phyloP scores from a whole-genome alignment of 306 rosid genomes.

The Dalbergia cochinchinensis region DNA sequence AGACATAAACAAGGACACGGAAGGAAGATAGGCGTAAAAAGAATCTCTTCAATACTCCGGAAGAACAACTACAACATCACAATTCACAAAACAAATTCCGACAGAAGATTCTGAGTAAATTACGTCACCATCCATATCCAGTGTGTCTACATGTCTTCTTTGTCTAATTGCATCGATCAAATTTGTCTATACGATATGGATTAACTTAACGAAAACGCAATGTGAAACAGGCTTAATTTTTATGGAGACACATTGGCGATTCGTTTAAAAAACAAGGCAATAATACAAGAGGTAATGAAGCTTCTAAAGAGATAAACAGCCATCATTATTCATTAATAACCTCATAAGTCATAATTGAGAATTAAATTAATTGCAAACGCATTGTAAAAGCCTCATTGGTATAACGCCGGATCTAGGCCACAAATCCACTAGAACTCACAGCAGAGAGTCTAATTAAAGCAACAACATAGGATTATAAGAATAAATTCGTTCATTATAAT shows the following conservation, averaged over 20 bases:
- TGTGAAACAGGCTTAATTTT: background rate
- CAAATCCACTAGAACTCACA: background rate
- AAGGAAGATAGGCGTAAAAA: background rate
- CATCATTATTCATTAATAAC: background rate
- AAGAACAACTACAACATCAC: slow-evolving; percentile 6
- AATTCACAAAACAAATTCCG: background rate
- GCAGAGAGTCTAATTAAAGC: background rate
- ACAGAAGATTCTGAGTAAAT: background rate
- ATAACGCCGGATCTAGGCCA: slow-evolving; percentile 34
- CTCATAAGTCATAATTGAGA: background rate
- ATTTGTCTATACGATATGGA: background rate
- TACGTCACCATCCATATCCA: slow-evolving; percentile 2
- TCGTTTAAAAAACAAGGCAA: slow-evolving; percentile 14
- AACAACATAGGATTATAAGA: too few species aligned
- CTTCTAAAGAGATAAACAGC: background rate
- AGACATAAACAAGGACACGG: background rate
- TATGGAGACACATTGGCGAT: slow-evolving; percentile 3
- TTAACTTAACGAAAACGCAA: background rate
- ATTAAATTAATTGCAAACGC: background rate
- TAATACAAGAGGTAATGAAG: slow-evolving; percentile 6
- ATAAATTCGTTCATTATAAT: slow-evolving; percentile 6
- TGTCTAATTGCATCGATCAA: slow-evolving; percentile 1
- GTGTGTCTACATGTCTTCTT: background rate
- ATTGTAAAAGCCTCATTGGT: background rate
- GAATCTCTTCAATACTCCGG: background rate